These are phyloP conservation scores for Thermothelomyces thermophilus DNA, from an alignment of 2,329 filamentous ascomycete genomes.

Conservation along the genomic window DNA sequence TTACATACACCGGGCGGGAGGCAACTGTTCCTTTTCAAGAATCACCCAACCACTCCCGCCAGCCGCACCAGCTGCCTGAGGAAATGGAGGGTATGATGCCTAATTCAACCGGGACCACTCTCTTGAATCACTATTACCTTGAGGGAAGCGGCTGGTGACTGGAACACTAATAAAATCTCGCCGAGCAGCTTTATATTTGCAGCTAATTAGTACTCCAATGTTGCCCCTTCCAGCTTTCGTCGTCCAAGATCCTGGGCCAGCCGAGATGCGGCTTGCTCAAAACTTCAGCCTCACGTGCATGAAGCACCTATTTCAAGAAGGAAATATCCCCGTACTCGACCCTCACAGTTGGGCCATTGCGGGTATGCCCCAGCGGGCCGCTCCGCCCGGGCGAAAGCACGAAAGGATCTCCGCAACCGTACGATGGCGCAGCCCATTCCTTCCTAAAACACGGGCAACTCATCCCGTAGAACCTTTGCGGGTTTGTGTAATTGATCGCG, in stretches of 20 bases:
- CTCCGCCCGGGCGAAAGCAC: conserved; percentile 23
- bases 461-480: conserved; percentile 31
- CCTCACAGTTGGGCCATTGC: conserved; percentile 28
- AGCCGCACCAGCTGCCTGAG: too few relatives aligned
- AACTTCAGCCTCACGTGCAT: conserved; percentile 24
- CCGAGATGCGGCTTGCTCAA: conserved; percentile 19
- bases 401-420: conserved; percentile 27
- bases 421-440: conserved; percentile 23
- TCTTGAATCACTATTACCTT: too few relatives aligned
- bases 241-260: conserved; percentile 32
- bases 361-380: conserved; percentile 28
- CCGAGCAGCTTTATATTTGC: too few relatives aligned
- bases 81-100: too few relatives aligned
- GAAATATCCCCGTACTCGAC: conserved; percentile 28
- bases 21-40: too few relatives aligned
- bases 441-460: conserved; percentile 24
- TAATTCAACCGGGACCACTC: too few relatives aligned
- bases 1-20: too few relatives aligned
- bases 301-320: conserved; percentile 26
- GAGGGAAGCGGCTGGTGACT: too few relatives aligned
- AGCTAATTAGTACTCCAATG: too few relatives aligned
- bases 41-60: too few relatives aligned
- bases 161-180: too few relatives aligned
- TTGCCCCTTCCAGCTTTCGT: conserved; percentile 32
- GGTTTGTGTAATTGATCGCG: conserved; percentile 29